Evolutionary conservation across 371 early-diverging fungal species (phyloP).

Genomic region (Mortierella sp.): DNA sequence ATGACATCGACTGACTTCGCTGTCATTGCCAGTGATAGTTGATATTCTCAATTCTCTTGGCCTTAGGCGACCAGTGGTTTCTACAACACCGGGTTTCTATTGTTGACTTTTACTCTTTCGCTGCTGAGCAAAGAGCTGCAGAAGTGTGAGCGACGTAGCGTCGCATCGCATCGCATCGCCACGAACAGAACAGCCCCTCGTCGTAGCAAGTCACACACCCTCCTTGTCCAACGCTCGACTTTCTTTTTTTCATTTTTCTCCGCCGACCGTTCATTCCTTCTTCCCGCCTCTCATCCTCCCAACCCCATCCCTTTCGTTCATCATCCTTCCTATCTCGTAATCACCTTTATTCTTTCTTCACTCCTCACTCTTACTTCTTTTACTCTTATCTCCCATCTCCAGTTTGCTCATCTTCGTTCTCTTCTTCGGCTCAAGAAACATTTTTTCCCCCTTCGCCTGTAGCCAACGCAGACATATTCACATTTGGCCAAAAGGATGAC

Average conservation of each 20-base stretch:
- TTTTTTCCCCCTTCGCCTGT: background rate
- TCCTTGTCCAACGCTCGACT: background rate
- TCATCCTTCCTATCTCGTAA: conserved; percentile 4
- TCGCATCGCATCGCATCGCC: too few relatives aligned
- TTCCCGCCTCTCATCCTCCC: background rate
- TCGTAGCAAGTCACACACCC: background rate
- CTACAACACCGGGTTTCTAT: too few relatives aligned
- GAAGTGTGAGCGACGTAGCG: too few relatives aligned
- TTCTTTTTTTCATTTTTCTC: background rate
- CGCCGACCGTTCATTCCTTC: background rate
- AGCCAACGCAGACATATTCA: background rate
- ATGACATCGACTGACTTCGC: too few relatives aligned
- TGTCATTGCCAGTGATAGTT: too few relatives aligned
- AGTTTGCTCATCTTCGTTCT: too few relatives aligned
- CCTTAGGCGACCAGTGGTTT: too few relatives aligned
- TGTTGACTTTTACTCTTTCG: too few relatives aligned
- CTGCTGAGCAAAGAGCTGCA: too few relatives aligned
- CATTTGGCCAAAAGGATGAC: background rate
- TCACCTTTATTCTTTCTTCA: background rate
- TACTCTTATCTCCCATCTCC: background rate
- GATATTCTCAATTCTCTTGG: too few relatives aligned
- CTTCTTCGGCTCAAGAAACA: background rate
- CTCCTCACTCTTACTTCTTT: background rate
- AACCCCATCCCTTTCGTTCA: conserved; percentile 4
- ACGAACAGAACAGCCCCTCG: background rate